phyloP scores from a whole-genome alignment of 148 eudicot species.

The Camellia japonica region DNA sequence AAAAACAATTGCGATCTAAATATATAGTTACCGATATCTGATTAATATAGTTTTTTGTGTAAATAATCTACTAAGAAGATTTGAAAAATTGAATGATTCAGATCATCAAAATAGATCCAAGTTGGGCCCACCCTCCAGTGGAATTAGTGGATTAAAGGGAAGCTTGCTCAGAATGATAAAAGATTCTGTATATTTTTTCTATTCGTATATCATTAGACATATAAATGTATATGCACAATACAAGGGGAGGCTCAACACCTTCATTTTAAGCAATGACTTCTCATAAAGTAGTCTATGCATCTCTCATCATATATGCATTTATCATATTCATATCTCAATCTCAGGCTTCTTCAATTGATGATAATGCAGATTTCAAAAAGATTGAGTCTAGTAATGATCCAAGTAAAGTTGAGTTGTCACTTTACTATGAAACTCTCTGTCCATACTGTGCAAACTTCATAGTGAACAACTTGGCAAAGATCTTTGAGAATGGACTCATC shows the following conservation, averaged over 20 bases:
- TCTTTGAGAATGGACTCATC: conserved; percentile 48
- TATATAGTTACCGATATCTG: too few relatives aligned
- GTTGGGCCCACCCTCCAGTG: too few relatives aligned
- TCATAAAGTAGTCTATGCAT: background rate
- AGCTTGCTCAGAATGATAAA: too few relatives aligned
- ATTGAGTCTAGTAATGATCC: background rate
- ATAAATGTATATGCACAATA: background rate
- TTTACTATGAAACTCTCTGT: conserved; percentile 53
- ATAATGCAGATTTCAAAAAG: background rate
- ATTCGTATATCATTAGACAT: background rate
- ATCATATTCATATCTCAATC: background rate
- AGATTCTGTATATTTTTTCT: too few relatives aligned
- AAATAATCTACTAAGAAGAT: too few relatives aligned
- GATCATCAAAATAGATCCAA: too few relatives aligned
- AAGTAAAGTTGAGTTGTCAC: conserved; percentile 39
- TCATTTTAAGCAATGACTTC: conserved; percentile 12
- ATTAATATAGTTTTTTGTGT: too few relatives aligned
- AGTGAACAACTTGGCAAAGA: conserved; percentile 38
- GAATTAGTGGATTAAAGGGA: too few relatives aligned
- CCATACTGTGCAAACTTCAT: conserved; percentile 53
- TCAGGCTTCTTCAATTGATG: background rate
- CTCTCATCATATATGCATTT: background rate
- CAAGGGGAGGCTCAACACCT: background rate
- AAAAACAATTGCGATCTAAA: too few relatives aligned
- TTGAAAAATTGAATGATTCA: too few relatives aligned